Evolutionary conservation across 495 filamentous ascomycete species (phyloP), one percentile per base, ranked within the genome.

Genomic region (Aspergillus olivimuriae): DNA sequence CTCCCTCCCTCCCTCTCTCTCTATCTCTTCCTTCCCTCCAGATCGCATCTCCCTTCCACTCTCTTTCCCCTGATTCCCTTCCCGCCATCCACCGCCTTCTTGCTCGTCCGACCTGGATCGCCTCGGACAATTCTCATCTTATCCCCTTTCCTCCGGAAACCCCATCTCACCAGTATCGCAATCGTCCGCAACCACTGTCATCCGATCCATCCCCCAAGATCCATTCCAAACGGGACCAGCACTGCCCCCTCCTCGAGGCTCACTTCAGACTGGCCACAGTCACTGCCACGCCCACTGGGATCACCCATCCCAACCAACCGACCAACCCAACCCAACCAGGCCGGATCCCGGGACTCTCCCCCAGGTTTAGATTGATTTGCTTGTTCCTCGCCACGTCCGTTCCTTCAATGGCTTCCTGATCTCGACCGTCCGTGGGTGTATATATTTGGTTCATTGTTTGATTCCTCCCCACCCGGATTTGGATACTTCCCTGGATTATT

Each of bases 401-500:
- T 52, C 53, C 46, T 47, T 52, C 53, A 43, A 56, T 56, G 53
- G 53, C 47, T 56, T 46, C 45, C 42, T 56, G 50, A 55, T 20
- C 15, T 23, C 35, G 17, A 45, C 43, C 39, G 38, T 47, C 43
- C 39, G 42, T 43, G 50, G 47, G 43, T 47, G 38, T 41, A 28
- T 38, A 38, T 38, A 38, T 38, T 20, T 17, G n/a, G n/a, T n/a
- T n/a, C n/a, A n/a, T n/a, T n/a, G n/a, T n/a, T n/a, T 16, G 17
- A 18, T 24, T 5, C 17, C 20, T 36, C 12, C 33, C 26, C 12
- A 16, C 14, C 18, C n/a, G n/a, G 32, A 26, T 18, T 34, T 51
- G 43, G 47, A 50, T 39, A 28, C 34, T 21, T 40, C 35, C 33
- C 30, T 8, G 2, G 17, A 14, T 26, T 22, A 44, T 28, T 30